Base-by-base conservation (phyloP, 2,329 filamentous ascomycete species). In the Teratosphaeria gauchensis region DNA sequence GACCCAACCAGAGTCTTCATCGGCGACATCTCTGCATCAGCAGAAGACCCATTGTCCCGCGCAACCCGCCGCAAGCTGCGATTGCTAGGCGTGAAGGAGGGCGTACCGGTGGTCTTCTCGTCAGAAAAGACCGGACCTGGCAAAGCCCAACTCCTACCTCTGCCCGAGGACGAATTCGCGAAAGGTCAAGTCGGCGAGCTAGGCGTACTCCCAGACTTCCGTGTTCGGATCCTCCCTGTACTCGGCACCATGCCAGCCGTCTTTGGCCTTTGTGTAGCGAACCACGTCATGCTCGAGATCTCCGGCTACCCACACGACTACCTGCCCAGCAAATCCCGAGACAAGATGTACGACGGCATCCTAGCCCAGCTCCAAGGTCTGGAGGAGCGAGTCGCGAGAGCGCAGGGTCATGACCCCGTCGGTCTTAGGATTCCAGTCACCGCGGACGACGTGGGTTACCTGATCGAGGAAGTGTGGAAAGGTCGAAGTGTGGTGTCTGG, bases 161-260 rank as follows among this genome's bases (percentile, higher is more conserved):
- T 99, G 0, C 80, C 89, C 0, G 91, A 96, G 61, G 90, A 94
- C 54, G 92, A 97, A 71, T 94, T 91, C 68, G 75, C 84, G 54
- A 95, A 94, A 74, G 94, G 94, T 19, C 80, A 85, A 19, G 90
- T 97, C 0, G 87, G 88, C 30, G 92, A 96, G 64, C 80, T 97
- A 0, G 89, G 91, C 51, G 89, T 95, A 0, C 81, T 99, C 55
- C 89, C 92, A 1, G 92, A 96, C 71, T 99, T 99, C 73, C 83
- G 94, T 28, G 90, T 96, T 9, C 83, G 94, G n/a, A 99, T 99
- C 59, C 75, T 99, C 8, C 94, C 94, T 0, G 94, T 99, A 0
- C 77, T 99, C 2, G 94, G 94, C 0, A 99, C 94, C 0, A 96
- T 99, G 92, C 94, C 94, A 0, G 92, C 94, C 2, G 87, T 97